Conservation (phyloP, 345 rosid genomes). For the Acer saccharum region DNA sequence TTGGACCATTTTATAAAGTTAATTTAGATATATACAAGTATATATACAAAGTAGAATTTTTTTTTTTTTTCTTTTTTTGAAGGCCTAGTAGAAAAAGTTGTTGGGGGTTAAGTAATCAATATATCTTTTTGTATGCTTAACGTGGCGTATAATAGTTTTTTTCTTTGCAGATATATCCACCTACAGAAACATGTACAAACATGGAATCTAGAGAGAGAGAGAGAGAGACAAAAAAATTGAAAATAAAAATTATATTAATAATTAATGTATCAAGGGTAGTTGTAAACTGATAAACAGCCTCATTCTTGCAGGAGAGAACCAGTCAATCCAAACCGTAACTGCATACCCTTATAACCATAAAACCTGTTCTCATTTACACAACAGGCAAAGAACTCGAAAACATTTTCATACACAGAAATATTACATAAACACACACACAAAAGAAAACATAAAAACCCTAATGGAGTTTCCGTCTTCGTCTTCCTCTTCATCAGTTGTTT, state of each 20-base stretch:
- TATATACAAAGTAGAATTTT: not conserved
- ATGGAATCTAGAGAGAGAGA: not conserved
- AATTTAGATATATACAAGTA: not conserved
- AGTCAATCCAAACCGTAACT: conserved; percentile 47
- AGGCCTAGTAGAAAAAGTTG: conserved; percentile 34
- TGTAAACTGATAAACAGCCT: conserved; percentile 73
- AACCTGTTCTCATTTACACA: conserved; percentile 11
- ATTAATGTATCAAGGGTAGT: conserved; percentile 35
- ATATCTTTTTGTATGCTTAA: conserved; percentile 29
- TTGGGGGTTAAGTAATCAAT: conserved; percentile 74
- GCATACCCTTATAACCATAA: conserved; percentile 15
- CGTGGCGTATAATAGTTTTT: conserved; percentile 41
- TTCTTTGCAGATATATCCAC: conserved; percentile 44
- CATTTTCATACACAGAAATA: not conserved
- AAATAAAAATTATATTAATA: too few species aligned
- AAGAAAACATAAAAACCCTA: not conserved
- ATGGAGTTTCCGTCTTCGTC: conserved; percentile 30
- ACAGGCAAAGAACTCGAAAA: conserved; percentile 16
- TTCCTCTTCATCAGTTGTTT: conserved; percentile 56
- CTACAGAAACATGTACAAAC: not conserved
- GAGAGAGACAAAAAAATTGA: not conserved
- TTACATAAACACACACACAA: conserved; percentile 1
- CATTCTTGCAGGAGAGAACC: conserved; percentile 28
- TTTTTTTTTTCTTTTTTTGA: not conserved
- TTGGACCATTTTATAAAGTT: not conserved